Base-by-base conservation (phyloP, 768 basidiomycete genomes). In the Tricholoma saponaceum region DNA sequence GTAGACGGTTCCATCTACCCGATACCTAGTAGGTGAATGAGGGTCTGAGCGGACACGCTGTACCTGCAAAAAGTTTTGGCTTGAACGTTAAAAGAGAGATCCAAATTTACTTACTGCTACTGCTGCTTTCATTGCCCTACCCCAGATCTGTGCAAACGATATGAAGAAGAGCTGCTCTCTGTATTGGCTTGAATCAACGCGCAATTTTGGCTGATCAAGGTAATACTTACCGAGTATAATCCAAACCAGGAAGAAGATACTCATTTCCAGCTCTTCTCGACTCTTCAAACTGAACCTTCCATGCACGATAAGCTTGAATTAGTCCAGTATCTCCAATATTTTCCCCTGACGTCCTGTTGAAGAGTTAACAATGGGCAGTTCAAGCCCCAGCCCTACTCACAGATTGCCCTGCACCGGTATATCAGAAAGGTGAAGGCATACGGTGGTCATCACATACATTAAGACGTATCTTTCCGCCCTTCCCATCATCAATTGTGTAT, bases 111-210 rank as follows among this genome's bases (percentile, higher is more conserved):
- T 61, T 62, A 90, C 89, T 23, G 89, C 89, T 25, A 89, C 83
- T 44, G 84, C 87, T 23, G 90, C 82, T 60, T 88, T 92, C 72
- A 87, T 89, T 64, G 84, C 85, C 66, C 84, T 80, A 0, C 87
- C 92, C 92, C 92, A 96, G n/a, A 89, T 84, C 25, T 89, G 83
- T 13, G 84, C 95, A 66, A 91, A 95, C 1, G 92, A 83, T 55
- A 98, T 84, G 78, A 97, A 98, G 76, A 98, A 98, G 26, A 98
- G 73, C 75, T 98, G 95, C 39, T 97, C 95, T 58, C 89, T 90
- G 65, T 41, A 58, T n/a, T 22, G 18, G 37, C 39, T 10, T 56
- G 55, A 56, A 58, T 63, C 4, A 39, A 51, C 16, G 51, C 23
- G 39, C 41, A 18, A 9, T 26, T 14, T 28, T 39, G 25, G 10